Evolutionary conservation across 495 filamentous ascomycete species (phyloP).

Genomic region (Hamigera avellanea): DNA sequence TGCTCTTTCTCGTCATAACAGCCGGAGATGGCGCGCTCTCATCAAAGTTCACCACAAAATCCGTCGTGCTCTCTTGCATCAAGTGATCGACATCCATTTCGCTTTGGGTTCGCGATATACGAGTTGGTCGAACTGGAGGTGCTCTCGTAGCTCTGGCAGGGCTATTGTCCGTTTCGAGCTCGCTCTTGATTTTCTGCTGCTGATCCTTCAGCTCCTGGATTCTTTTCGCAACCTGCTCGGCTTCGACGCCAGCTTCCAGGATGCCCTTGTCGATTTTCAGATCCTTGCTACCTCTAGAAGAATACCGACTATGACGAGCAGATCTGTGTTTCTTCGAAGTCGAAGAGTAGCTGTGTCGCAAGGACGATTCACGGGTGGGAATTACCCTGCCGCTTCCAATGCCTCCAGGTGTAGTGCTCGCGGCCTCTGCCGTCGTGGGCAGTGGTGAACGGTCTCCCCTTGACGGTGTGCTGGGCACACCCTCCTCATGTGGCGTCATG

Average conservation of each 20-base stretch:
- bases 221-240: conserved; percentile 34
- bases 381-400: conserved; percentile 43
- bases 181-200: conserved; percentile 33
- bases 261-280: conserved; percentile 19
- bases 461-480: conserved; percentile 14
- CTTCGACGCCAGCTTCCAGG: conserved; percentile 22
- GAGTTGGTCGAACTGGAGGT: conserved; percentile 13
- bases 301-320: conserved; percentile 27
- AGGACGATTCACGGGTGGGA: conserved; percentile 55
- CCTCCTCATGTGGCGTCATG: conserved; percentile 12
- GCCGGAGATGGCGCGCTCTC: conserved; percentile 62
- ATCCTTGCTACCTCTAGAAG: conserved; percentile 28
- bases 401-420: conserved; percentile 24
- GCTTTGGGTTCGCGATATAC: conserved; percentile 14
- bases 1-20: conserved; percentile 42
- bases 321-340: conserved; percentile 24
- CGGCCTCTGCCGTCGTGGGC: conserved; percentile 16
- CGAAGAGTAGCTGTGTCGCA: conserved; percentile 42
- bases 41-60: conserved; percentile 18
- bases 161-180: conserved; percentile 21
- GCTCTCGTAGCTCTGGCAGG: conserved; percentile 23
- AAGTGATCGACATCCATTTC: conserved; percentile 13
- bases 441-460: conserved; percentile 15
- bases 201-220: conserved; percentile 43
- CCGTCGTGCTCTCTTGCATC: conserved; percentile 10